Evolutionary conservation across 169 alveolate genomes (phyloP).

Genomic region (Plasmodium yoelii): DNA sequence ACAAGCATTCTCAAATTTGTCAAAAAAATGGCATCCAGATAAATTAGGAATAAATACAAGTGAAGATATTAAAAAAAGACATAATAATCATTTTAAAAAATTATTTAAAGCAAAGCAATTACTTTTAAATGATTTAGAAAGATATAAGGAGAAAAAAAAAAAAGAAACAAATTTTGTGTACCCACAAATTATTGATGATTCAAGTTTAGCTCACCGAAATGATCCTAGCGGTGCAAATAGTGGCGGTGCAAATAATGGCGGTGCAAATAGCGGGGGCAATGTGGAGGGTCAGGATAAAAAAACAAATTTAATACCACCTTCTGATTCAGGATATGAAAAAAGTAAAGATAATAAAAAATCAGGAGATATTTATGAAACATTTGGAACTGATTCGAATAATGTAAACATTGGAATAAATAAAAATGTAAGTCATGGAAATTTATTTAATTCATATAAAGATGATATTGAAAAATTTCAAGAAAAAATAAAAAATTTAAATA

Average conservation of each 20-base stretch:
- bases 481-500: constrained; percentile 30
- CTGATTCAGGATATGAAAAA: background rate
- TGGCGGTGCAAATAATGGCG: background rate
- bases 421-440: background rate
- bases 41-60: constrained; percentile 77
- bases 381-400: background rate
- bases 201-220: background rate
- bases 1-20: constrained; percentile 82
- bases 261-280: no score
- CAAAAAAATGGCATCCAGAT: constrained; percentile 88
- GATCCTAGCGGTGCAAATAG: background rate
- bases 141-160: constrained; percentile 77
- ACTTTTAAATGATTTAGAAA: constrained; percentile 77
- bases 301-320: background rate
- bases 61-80: constrained; percentile 79
- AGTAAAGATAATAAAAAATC: background rate
- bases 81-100: constrained; percentile 82
- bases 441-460: constrained; percentile 31
- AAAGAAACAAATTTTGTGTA: constrained; percentile 81
- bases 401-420: background rate
- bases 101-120: constrained; percentile 82
- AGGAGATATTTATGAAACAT: no score
- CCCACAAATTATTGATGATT: constrained; percentile 78
- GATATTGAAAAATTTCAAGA: constrained; percentile 59
- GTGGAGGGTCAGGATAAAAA: background rate